Percentiles rank a stretch among this genome's conserved stretches.
These are phyloP conservation scores for Tylopilus felleus DNA, from an alignment of 768 basidiomycete genomes.

Conservation along the genomic window DNA sequence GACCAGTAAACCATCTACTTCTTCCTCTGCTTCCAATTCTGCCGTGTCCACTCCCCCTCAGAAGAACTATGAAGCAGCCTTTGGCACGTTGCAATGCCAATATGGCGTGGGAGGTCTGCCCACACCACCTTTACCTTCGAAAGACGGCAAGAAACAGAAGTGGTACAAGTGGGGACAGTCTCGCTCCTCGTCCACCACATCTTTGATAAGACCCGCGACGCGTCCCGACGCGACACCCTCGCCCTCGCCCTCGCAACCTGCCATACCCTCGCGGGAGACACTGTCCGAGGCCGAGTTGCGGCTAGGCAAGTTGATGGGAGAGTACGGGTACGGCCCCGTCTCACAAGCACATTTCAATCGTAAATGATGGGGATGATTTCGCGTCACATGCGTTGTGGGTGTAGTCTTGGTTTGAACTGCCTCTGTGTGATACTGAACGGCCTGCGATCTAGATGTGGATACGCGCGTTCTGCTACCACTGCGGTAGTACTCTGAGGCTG, in stretches of 20 bases:
- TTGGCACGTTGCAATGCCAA: conserved; percentile 18
- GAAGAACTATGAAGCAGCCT: conserved; percentile 25
- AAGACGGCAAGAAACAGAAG: conserved; percentile 1
- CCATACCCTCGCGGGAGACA: not conserved
- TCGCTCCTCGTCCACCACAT: conserved; percentile 14
- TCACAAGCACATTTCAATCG: not conserved
- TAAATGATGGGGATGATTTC: not conserved
- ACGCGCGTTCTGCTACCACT: not conserved
- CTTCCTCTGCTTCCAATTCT: not conserved
- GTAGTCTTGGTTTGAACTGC: not conserved
- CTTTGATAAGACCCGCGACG: conserved; percentile 5
- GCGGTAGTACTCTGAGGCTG: not conserved
- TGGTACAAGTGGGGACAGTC: conserved; percentile 21
- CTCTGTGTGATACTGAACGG: not conserved
- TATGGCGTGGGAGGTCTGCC: conserved; percentile 17
- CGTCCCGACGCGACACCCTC: not conserved
- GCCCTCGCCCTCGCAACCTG: not conserved
- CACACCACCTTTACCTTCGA: not conserved
- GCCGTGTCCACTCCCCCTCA: conserved; percentile 5
- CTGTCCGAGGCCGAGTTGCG: not conserved
- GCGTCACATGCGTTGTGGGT: not conserved
- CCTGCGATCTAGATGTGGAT: not conserved
- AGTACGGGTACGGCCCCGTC: not conserved
- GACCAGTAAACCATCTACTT: not conserved
- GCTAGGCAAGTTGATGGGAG: not conserved